Evolutionary conservation across 441 rosid genomes (phyloP).

Genomic region (Corymbia calophylla): DNA sequence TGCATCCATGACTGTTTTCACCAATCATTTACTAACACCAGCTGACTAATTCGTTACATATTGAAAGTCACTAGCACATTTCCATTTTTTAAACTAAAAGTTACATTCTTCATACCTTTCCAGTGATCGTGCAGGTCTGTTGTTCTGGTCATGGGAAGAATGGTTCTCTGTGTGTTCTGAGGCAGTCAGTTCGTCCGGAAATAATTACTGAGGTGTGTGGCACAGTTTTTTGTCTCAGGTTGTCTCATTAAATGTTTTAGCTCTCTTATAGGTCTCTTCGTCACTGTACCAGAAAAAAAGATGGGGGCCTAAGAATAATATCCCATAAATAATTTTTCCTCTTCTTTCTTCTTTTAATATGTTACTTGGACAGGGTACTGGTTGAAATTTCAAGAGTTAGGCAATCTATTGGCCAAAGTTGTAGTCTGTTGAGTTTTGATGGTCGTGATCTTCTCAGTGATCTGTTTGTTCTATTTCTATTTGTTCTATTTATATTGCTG

Average conservation of each 20-base stretch:
- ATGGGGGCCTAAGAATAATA: not conserved
- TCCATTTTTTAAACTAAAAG: not conserved
- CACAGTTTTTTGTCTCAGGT: not conserved
- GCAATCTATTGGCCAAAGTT: not conserved
- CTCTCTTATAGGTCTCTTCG: not conserved
- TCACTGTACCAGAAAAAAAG: not conserved
- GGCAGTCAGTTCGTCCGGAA: slow-evolving; percentile 98
- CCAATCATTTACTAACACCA: not conserved
- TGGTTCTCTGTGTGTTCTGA: slow-evolving; percentile 83
- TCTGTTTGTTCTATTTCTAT: not conserved
- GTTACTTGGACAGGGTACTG: not conserved
- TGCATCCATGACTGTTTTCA: not conserved
- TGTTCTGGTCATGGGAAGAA: slow-evolving; percentile 99
- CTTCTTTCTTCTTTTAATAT: not conserved
- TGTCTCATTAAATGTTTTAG: not conserved
- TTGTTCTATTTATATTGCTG: not conserved
- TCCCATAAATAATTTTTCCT: not conserved
- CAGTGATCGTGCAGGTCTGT: slow-evolving; percentile 58
- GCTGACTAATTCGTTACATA: not conserved
- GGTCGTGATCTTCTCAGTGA: not conserved
- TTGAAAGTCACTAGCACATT: not conserved
- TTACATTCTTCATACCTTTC: not conserved
- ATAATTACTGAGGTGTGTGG: slow-evolving; percentile 83
- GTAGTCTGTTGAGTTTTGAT: not conserved
- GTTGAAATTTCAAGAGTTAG: not conserved